phyloP scores from a whole-genome alignment of 179 eudicot genomes.

The Sideroxylon spinosum region DNA sequence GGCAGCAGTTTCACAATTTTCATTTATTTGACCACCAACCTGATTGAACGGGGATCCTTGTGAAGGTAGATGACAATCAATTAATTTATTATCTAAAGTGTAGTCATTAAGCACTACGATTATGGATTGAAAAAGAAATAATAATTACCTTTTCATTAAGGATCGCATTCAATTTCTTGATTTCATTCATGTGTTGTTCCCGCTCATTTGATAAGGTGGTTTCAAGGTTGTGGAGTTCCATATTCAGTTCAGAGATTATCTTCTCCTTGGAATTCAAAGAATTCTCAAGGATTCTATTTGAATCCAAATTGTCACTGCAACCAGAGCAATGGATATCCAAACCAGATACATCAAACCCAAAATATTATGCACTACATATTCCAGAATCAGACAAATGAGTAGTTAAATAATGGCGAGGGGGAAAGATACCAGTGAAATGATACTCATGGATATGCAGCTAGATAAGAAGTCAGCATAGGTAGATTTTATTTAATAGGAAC shows the following conservation, averaged over 20 bases:
- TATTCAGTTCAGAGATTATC: slow-evolving; percentile 82
- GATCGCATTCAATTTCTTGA: slow-evolving; percentile 70
- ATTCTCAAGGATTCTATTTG: slow-evolving; percentile 76
- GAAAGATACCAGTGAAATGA: neutral
- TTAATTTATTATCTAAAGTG: neutral
- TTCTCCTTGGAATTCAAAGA: slow-evolving; percentile 91
- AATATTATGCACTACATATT: neutral
- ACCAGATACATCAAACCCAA: slow-evolving; percentile 1
- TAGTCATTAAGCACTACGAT: neutral
- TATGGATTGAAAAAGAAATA: neutral
- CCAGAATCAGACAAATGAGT: slow-evolving; percentile 9
- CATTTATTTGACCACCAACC: neutral
- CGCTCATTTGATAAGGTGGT: slow-evolving; percentile 75
- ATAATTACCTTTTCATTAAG: slow-evolving; percentile 74
- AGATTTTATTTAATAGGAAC: neutral
- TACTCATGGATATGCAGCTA: neutral
- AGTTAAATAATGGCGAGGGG: too few species aligned
- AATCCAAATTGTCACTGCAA: slow-evolving; percentile 71
- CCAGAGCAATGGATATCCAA: slow-evolving; percentile 10
- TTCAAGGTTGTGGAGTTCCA: slow-evolving; percentile 90
- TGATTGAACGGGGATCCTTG: neutral
- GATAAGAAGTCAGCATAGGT: neutral
- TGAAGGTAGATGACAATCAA: too few species aligned
- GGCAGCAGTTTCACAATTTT: neutral
- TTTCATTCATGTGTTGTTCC: slow-evolving; percentile 65